Evolutionary conservation across 129 eudicot genomes (phyloP), one percentile per base, ranked within the genome.

Genomic region (Ambrosia artemisiifolia): DNA sequence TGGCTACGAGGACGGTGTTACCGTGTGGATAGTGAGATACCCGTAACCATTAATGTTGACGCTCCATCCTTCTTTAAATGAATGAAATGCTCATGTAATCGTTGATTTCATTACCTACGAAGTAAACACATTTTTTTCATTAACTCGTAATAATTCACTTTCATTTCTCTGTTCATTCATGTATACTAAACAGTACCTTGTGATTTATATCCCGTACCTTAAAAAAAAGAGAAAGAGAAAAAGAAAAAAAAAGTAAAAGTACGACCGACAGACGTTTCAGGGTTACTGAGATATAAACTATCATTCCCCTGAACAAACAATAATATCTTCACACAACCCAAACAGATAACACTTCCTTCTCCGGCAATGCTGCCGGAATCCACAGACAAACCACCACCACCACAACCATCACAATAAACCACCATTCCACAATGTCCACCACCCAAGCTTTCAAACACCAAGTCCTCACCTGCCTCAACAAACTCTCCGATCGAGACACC

Each of bases 401-500:
- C 34, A 19, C 62, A 81, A 34, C 79, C 33, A 70, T 53, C 60
- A 7, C 30, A 49, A 2, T 67, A 33, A 51, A 55, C 20, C 14
- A 16, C 11, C 28, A 2, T 43, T 20, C 8, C n/a, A 72, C 49
- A 80, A 84, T 83, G 87, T 65, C 91, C 91, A 1, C 63, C 75
- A 17, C 89, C 11, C 86, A 88, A 3, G 96, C 82, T 70, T 85
- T 91, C 65, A 89, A 83, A 73, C 92, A 88, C 49, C 83, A 87
- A 24, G 87, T 86, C 4, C 88, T 86, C 76, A 67, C 82, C 7
- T 86, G 86, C 82, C 87, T 91, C 72, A 85, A 82, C 80, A 85
- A 85, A 46, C 91, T 91, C 6, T 82, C 97, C 32, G 97, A 91
- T 78, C 79, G 93, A 2, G 97, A 91, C 56, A 91, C 97, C 5